Evolutionary conservation across 106 monocot genomes (phyloP).

Genomic region (Hemerocallis citrina): DNA sequence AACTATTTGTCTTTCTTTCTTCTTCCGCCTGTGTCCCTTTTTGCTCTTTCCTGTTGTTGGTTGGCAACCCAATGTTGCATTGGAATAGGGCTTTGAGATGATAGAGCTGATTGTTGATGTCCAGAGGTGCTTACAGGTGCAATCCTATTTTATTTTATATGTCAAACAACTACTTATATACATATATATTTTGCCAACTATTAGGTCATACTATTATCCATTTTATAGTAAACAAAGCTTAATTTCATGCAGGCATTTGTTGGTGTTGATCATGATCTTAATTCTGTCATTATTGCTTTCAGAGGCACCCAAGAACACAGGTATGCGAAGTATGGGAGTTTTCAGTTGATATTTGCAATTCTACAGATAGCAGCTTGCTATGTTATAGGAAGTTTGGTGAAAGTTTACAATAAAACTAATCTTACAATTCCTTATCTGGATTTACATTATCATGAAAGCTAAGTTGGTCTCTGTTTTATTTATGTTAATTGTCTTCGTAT

Average conservation of each 20-base stretch:
- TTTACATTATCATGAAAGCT: not conserved
- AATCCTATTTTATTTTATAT: conserved; percentile 2
- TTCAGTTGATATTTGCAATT: not conserved
- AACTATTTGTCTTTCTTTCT: not conserved
- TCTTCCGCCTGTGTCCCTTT: not conserved
- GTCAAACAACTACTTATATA: not conserved
- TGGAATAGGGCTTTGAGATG: conserved; percentile 74
- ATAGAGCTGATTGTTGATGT: conserved; percentile 88
- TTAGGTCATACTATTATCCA: not conserved
- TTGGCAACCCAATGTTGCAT: not conserved
- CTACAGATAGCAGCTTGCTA: not conserved
- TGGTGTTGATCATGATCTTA: conserved; percentile 55
- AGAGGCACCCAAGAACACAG: conserved; percentile 86
- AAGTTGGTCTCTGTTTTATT: not conserved
- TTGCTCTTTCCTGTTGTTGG: not conserved
- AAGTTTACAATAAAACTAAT: not conserved
- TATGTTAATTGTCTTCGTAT: not conserved
- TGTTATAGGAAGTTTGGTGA: not conserved
- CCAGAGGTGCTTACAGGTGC: conserved; percentile 88
- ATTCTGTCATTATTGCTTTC: conserved; percentile 67
- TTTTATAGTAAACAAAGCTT: not conserved
- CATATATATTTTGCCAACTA: not conserved
- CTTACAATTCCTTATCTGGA: not conserved
- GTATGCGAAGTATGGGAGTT: conserved; percentile 14
- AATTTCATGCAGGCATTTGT: conserved; percentile 75